Percentiles rank a stretch among this genome's conserved stretches.
Evolutionary conservation across 2,329 filamentous ascomycete species (phyloP).

Genomic region (Ophiostoma tasmaniense): DNA sequence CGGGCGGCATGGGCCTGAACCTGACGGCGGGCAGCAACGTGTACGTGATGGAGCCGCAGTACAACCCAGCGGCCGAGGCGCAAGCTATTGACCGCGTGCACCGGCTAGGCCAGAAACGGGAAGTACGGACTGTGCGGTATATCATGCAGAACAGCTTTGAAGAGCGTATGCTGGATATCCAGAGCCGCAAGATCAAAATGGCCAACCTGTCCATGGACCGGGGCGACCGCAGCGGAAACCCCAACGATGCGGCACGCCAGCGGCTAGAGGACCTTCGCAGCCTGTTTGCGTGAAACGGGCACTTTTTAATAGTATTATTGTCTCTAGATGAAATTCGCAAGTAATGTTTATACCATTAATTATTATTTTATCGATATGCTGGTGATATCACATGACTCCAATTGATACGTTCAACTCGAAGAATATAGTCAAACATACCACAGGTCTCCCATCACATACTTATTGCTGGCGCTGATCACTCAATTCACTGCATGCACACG

Average conservation of each 20-base stretch:
- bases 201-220: constrained; percentile 55
- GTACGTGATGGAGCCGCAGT: constrained; percentile 97
- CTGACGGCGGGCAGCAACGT: constrained; percentile 77
- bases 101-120: constrained; percentile 79
- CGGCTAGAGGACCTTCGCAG: constrained; percentile 45
- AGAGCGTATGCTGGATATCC: constrained; percentile 82
- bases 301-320: not conserved
- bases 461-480: not conserved
- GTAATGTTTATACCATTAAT: not conserved
- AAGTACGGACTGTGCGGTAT: constrained; percentile 77
- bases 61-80: constrained; percentile 89
- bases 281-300: constrained; percentile 35
- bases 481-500: not conserved
- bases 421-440: not conserved
- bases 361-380: not conserved
- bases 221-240: constrained; percentile 25
- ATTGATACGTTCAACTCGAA: not conserved
- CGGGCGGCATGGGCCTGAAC: constrained; percentile 86
- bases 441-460: not conserved
- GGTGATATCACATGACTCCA: too few species aligned
- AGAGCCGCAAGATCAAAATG: constrained; percentile 86
- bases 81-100: constrained; percentile 93
- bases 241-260: constrained; percentile 39
- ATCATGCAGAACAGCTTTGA: constrained; percentile 90
- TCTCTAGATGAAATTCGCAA: not conserved